Conservation (phyloP, 192 early-diverging fungal species). For the Powellomyces hirtus region DNA sequence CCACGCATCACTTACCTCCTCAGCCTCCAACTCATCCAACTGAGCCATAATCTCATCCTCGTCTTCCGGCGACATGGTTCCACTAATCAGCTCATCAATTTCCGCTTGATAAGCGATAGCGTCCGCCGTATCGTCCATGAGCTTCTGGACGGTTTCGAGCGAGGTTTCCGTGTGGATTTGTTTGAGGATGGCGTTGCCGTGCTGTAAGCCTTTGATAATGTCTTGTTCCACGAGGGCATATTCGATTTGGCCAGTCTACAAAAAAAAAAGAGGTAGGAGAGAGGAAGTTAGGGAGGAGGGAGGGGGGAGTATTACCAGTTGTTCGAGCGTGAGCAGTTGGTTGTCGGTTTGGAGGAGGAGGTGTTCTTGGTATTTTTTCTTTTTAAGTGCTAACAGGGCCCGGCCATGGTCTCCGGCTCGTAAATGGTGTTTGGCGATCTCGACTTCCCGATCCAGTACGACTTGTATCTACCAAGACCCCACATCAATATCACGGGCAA, state of each 20-base stretch:
- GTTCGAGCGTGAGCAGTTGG: constrained; percentile 88
- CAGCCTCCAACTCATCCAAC: constrained; percentile 65
- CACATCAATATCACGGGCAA: not conserved
- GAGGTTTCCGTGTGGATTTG: constrained; percentile 83
- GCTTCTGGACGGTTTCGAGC: constrained; percentile 84
- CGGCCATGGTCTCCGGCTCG: constrained; percentile 71
- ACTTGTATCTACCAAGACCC: constrained; percentile 30
- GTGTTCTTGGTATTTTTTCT: constrained; percentile 95
- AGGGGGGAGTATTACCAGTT: constrained; percentile 71
- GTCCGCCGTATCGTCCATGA: constrained; percentile 96
- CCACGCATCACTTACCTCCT: constrained; percentile 38
- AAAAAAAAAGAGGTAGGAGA: too few relatives aligned
- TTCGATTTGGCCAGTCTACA: constrained; percentile 75
- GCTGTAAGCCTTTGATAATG: constrained; percentile 76
- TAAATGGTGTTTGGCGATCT: constrained; percentile 74
- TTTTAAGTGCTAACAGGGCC: constrained; percentile 86
- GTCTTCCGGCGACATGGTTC: constrained; percentile 75
- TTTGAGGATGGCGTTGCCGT: constrained; percentile 84
- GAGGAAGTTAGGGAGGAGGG: too few relatives aligned
- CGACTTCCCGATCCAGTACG: constrained; percentile 78
- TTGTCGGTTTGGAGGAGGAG: constrained; percentile 79
- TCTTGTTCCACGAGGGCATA: constrained; percentile 90
- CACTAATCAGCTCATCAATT: constrained; percentile 75
- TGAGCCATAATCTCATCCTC: constrained; percentile 83
- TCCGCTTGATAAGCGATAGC: constrained; percentile 95